Base-by-base conservation (phyloP, 257 asterid species). In the Fraxinus pennsylvanica region DNA sequence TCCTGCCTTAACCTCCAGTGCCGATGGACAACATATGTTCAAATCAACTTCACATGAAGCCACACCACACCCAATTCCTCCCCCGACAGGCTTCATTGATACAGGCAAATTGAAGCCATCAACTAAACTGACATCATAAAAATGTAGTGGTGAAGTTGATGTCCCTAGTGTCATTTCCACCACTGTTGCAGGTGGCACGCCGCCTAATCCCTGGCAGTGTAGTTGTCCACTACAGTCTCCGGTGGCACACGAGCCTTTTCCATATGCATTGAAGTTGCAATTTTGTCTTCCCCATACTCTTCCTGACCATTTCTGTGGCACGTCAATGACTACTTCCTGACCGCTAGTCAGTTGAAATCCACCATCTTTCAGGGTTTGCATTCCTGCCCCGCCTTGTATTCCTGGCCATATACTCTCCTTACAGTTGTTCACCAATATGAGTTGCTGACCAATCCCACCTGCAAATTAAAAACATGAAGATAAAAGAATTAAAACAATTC, bases 141-240 rank as follows among this genome's bases (percentile, higher is more conserved):
- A 95, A 82, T 95, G 98, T 41, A 95, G 83, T 0, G 97, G 96
- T 0, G 98, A 95, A 36, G 80, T 3, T 4, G 89, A 69, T 1
- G 96, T 17, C 5, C 99, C 99, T 3, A 95, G 78, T 1, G 99
- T 95, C 99, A 95, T 95, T 82, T 95, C 99, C 73, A 95, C 99
- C 80, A 95, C 90, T 9, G 98, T 93, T n/a, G 97, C 97, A 0
- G 99, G 99, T 9, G 98, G 98, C 8, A 9, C 74, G 19, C 98
- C 99, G 3, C 97, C 96, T 43, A 75, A 3, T 12, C 99, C 99
- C 33, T 52, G 79, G 86, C 99, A 95, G 10, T 75, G 88, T 36
- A 93, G 81, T 73, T 83, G 90, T 67, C 96, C 92, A 9, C 86
- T 63, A 54, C 99, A 95, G 74, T 90, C 98, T 39, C 98, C 99